Conservation (phyloP, 2,329 filamentous ascomycete genomes). For the Leptoxyphium fumago region DNA sequence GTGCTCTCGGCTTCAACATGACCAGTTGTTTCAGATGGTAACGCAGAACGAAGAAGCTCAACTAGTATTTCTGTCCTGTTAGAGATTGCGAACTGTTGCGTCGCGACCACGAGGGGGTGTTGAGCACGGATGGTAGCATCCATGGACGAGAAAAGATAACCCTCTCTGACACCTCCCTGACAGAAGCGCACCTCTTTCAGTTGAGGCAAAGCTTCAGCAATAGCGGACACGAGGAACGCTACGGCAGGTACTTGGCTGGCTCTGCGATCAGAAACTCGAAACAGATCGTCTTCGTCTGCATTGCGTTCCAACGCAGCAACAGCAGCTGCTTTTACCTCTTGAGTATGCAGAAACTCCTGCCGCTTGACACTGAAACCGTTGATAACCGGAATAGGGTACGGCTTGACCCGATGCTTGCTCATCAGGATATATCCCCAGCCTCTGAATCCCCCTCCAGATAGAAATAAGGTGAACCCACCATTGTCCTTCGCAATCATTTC, state of each 20-base stretch:
- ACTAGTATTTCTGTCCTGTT: conserved; percentile 33
- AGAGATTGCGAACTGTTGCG: conserved; percentile 34
- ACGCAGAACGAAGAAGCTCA: conserved; percentile 31
- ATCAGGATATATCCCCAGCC: conserved; percentile 86
- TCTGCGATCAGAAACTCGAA: conserved; percentile 66
- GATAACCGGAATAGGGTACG: conserved; percentile 72
- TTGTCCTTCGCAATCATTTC: conserved; percentile 27
- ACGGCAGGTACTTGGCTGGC: conserved; percentile 75
- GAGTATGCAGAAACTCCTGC: conserved; percentile 44
- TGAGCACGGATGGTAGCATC: conserved; percentile 42
- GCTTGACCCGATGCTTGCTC: conserved; percentile 55
- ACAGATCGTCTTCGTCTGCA: conserved; percentile 28
- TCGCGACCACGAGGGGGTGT: conserved; percentile 52
- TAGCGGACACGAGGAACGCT: conserved; percentile 60
- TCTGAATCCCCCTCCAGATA: conserved; percentile 80
- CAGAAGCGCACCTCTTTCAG: conserved; percentile 70
- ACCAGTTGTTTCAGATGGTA: conserved; percentile 24
- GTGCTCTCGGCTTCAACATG: conserved; percentile 20
- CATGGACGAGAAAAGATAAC: conserved; percentile 61
- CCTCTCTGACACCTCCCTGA: conserved; percentile 75
- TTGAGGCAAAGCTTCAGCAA: conserved; percentile 53
- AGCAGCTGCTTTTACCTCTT: conserved; percentile 28
- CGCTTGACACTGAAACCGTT: conserved; percentile 60
- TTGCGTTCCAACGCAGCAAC: conserved; percentile 19
- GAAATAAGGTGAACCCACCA: conserved; percentile 54